A percentile compares a stretch with the other conserved stretches of the same genome.
Evolutionary conservation across 805 yeast genomes (phyloP).

Genomic region (Martiniozyma abietophila): DNA sequence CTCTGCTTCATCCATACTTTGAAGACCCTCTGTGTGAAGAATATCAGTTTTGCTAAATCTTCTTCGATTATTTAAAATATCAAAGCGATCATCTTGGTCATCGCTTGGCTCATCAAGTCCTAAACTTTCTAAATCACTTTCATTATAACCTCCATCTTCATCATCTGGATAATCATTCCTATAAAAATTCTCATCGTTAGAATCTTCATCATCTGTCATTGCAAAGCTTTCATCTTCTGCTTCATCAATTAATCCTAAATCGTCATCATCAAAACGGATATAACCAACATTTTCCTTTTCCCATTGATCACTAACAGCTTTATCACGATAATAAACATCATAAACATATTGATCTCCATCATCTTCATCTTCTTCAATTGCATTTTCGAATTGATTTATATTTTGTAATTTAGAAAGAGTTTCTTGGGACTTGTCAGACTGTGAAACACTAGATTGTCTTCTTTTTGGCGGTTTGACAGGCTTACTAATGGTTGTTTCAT

Average conservation of each 20-base stretch:
- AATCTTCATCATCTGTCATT: constrained; percentile 65
- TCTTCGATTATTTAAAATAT: constrained; percentile 25
- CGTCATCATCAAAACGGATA: constrained; percentile 48
- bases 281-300: constrained; percentile 37
- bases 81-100: constrained; percentile 31
- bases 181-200: constrained; percentile 87
- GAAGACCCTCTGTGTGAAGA: constrained; percentile 22
- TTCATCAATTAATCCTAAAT: constrained; percentile 27
- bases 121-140: constrained; percentile 21
- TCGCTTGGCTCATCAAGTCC: constrained; percentile 26
- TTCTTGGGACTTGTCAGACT: too few relatives aligned
- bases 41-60: constrained; percentile 23
- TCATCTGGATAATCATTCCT: constrained; percentile 94
- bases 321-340: constrained; percentile 73
- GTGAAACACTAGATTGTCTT: constrained; percentile 21
- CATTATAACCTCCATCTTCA: constrained; percentile 54
- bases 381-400: constrained; percentile 25
- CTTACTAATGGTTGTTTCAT: constrained; percentile 10
- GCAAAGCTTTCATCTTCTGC: constrained; percentile 27
- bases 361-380: constrained; percentile 4
- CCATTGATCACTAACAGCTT: constrained; percentile 36
- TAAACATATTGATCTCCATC: constrained; percentile 64
- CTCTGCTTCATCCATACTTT: constrained; percentile 17
- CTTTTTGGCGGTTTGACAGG: constrained; percentile 22
- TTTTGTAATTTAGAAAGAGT: too few relatives aligned